Evolutionary conservation across 75 land plant genomes (phyloP).

Genomic region (Cryptomeria japonica): DNA sequence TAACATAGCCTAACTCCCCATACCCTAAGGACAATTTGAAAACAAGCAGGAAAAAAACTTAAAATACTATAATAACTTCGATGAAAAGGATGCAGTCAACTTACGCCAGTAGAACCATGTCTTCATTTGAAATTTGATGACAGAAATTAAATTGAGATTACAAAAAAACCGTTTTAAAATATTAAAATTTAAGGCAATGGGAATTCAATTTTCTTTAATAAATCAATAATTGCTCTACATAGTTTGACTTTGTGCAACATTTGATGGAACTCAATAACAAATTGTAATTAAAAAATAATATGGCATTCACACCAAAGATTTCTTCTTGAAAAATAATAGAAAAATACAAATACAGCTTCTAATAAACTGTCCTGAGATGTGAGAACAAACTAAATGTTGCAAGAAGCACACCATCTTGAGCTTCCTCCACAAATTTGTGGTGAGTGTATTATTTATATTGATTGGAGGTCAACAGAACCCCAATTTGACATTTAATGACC

Average conservation of each 20-base stretch:
- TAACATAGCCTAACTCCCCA: background rate
- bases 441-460: conserved; percentile 6
- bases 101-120: background rate
- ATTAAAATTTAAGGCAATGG: background rate
- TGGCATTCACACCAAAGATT: conserved; percentile 3
- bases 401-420: conserved; percentile 4
- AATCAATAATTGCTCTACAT: background rate
- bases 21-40: background rate
- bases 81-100: background rate
- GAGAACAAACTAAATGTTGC: conserved; percentile 6
- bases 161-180: background rate
- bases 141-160: background rate
- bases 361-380: background rate
- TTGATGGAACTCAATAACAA: background rate
- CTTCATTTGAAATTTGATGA: background rate
- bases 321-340: conserved; percentile 9
- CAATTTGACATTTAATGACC: conserved; percentile 3
- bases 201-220: background rate
- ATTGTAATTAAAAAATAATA: conserved; percentile 7
- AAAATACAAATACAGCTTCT: conserved; percentile 6
- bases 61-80: background rate
- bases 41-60: background rate
- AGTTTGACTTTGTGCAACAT: background rate
- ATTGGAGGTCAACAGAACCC: background rate
- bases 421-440: conserved; percentile 13